Conservation (phyloP, 495 filamentous ascomycete species). For the Daldinia grandis region DNA sequence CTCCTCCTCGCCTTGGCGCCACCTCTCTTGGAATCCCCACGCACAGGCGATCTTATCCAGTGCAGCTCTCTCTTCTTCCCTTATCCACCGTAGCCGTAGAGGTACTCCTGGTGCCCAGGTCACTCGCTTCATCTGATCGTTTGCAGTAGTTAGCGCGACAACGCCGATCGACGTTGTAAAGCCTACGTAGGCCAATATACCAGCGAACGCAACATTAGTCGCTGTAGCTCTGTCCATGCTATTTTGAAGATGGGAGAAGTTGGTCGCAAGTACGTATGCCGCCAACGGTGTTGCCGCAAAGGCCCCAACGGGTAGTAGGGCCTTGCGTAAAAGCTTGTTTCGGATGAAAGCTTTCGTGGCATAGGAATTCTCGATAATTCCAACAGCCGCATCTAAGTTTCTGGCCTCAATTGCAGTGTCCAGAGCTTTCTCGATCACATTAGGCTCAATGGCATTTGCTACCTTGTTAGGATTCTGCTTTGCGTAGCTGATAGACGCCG, state of each 20-base stretch:
- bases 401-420: slow-evolving; percentile 77
- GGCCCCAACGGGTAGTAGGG: slow-evolving; percentile 52
- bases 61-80: slow-evolving; percentile 92
- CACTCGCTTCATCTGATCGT: slow-evolving; percentile 94
- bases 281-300: slow-evolving; percentile 70
- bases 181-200: slow-evolving; percentile 80
- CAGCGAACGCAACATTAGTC: slow-evolving; percentile 80
- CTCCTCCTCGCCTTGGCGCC: slow-evolving; percentile 85
- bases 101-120: slow-evolving; percentile 85
- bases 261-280: slow-evolving; percentile 71
- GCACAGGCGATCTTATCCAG: slow-evolving; percentile 83
- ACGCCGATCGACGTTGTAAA: slow-evolving; percentile 81
- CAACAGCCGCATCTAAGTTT: slow-evolving; percentile 77
- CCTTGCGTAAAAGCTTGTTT: slow-evolving; percentile 62
- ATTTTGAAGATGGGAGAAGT: slow-evolving; percentile 68
- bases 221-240: slow-evolving; percentile 75
- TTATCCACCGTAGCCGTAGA: slow-evolving; percentile 83
- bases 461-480: slow-evolving; percentile 71
- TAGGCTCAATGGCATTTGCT: slow-evolving; percentile 73
- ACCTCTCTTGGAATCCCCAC: slow-evolving; percentile 88
- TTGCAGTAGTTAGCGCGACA: slow-evolving; percentile 83
- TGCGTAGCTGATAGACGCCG: slow-evolving; percentile 65
- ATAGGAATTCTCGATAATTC: slow-evolving; percentile 82
- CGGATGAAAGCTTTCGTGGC: slow-evolving; percentile 74
- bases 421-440: slow-evolving; percentile 74